These are phyloP conservation scores for Zychaea mexicana DNA, from an alignment of 371 early-diverging fungal species.

Conservation along the genomic window DNA sequence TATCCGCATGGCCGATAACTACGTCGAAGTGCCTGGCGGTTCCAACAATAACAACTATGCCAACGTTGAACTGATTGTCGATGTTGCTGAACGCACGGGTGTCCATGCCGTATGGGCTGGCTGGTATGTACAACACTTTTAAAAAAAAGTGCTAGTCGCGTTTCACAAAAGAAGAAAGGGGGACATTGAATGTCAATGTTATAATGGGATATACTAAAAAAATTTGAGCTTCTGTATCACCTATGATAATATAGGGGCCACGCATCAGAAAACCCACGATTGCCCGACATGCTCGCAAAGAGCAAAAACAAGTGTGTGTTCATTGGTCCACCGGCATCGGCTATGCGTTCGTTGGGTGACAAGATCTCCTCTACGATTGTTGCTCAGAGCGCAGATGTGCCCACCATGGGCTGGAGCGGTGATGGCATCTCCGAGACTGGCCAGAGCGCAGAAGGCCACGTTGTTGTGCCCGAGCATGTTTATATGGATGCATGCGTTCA, in stretches of 20 bases:
- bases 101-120: constrained; percentile 83
- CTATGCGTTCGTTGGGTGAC: constrained; percentile 98
- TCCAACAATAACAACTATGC: constrained; percentile 97
- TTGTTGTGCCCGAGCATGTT: constrained; percentile 79
- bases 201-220: neutral
- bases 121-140: constrained; percentile 45
- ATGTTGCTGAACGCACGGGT: constrained; percentile 94
- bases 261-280: constrained; percentile 97
- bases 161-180: too few species aligned
- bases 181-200: neutral
- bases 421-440: constrained; percentile 77
- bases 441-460: constrained; percentile 68
- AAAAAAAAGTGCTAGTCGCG: too few species aligned
- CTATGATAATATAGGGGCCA: constrained; percentile 87
- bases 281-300: constrained; percentile 89
- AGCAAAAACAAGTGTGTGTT: constrained; percentile 86
- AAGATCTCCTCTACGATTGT: constrained; percentile 99
- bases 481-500: constrained; percentile 83
- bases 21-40: constrained; percentile 96
- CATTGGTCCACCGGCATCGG: constrained; percentile 98
- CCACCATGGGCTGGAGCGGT: constrained; percentile 96
- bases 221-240: neutral
- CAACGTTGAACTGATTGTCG: constrained; percentile 97
- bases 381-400: constrained; percentile 95
- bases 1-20: constrained; percentile 98